Evolutionary conservation across 106 monocot genomes (phyloP).

Genomic region (Iris macrosiphon): DNA sequence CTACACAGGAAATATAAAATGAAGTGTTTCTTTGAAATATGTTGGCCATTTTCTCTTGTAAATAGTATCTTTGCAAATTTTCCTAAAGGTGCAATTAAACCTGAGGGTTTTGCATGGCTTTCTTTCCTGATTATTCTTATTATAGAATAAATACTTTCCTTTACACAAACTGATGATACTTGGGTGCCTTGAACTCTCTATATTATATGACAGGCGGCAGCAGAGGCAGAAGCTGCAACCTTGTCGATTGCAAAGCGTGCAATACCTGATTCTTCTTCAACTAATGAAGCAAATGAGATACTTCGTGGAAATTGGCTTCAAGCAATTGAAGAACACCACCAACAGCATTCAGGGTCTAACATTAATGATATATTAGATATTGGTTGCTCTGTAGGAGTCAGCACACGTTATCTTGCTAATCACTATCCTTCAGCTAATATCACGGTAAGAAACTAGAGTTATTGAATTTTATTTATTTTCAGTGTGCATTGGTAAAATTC

Average conservation of each 20-base stretch:
- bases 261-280: conserved; percentile 50
- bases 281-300: conserved; percentile 49
- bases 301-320: conserved; percentile 68
- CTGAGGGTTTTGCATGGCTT: no score
- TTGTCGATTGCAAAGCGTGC: conserved; percentile 68
- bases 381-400: conserved; percentile 80
- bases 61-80: no score
- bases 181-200: background rate
- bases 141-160: no score
- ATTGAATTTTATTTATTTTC: no score
- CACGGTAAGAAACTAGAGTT: conserved; percentile 57
- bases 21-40: no score
- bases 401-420: conserved; percentile 61
- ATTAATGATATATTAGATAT: conserved; percentile 69
- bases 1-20: no score
- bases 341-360: conserved; percentile 18
- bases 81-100: no score
- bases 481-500: no score
- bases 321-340: conserved; percentile 52
- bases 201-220: conserved; percentile 52
- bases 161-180: no score
- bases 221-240: conserved; percentile 85
- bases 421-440: conserved; percentile 58
- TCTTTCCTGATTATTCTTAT: no score
- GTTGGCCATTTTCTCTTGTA: no score